These are phyloP conservation scores for Neonothopanus nambi DNA, from an alignment of 1,284 basidiomycete species.

Conservation along the genomic window DNA sequence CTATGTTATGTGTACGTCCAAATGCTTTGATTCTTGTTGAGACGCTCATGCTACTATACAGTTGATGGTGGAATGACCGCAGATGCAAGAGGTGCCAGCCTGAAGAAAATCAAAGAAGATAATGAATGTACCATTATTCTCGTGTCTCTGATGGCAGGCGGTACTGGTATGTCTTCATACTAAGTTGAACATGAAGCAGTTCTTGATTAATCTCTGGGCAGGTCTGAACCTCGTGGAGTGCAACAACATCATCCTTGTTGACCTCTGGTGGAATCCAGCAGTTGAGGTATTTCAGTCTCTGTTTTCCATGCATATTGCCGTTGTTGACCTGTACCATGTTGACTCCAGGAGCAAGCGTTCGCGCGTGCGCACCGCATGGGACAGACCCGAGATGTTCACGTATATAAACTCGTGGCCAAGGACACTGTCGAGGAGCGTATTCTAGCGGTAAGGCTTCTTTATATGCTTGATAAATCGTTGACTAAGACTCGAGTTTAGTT, in stretches of 20 bases:
- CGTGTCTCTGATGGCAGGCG: constrained; percentile 63
- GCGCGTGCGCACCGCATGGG: constrained; percentile 63
- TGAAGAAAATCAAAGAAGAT: constrained; percentile 46
- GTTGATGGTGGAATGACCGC: constrained; percentile 53
- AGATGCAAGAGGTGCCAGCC: constrained; percentile 43
- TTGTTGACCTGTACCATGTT: no score
- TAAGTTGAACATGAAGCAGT: not conserved
- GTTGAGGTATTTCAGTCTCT: no score
- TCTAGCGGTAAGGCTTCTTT: constrained; percentile 27
- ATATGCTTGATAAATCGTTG: not conserved
- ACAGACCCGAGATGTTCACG: constrained; percentile 53
- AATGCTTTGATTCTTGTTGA: no score
- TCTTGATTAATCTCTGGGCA: constrained; percentile 11
- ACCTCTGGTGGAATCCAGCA: no score
- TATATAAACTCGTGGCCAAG: constrained; percentile 58
- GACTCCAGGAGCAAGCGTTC: constrained; percentile 53
- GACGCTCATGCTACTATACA: no score
- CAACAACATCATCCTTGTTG: constrained; percentile 48
- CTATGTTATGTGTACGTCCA: no score
- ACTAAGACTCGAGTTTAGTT: no score
- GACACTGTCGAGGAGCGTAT: constrained; percentile 60
- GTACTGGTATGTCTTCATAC: constrained; percentile 34
- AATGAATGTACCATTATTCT: constrained; percentile 46
- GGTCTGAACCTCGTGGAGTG: constrained; percentile 65
- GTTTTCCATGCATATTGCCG: no score